These are phyloP conservation scores for Berberis vulgaris DNA, from an alignment of 164 flowering plant genomes.

Conservation along the genomic window DNA sequence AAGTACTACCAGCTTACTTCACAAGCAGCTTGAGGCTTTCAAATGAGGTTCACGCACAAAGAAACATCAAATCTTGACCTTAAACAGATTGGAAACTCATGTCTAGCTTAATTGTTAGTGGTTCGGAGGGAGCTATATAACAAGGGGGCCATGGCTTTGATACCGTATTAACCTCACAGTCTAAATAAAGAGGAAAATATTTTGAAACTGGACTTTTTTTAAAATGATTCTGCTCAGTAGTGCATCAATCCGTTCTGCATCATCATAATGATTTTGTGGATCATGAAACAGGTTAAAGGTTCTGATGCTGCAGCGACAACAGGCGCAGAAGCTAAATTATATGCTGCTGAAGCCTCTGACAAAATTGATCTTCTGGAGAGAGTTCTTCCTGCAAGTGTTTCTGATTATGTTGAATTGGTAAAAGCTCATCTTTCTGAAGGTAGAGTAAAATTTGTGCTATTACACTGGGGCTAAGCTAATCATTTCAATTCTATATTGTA, in stretches of 20 bases:
- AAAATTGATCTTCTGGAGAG: conserved; percentile 77
- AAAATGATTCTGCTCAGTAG: background rate
- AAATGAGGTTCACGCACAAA: no score
- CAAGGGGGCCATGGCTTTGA: no score
- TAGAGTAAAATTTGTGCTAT: conserved; percentile 18
- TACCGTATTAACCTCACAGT: no score
- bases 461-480: background rate
- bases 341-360: conserved; percentile 91
- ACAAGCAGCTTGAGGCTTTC: no score
- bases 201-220: background rate
- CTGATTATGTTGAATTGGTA: conserved; percentile 71
- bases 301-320: conserved; percentile 83
- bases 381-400: conserved; percentile 76
- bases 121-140: no score
- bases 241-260: no score
- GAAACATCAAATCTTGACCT: no score
- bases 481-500: no score
- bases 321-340: conserved; percentile 87
- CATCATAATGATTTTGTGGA: conserved; percentile 2
- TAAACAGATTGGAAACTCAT: no score
- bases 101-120: no score
- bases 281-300: conserved; percentile 59
- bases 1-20: no score
- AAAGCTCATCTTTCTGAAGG: conserved; percentile 86
- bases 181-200: no score